phyloP scores from a whole-genome alignment of 331 rosid genomes.

The Malus hybrid region DNA sequence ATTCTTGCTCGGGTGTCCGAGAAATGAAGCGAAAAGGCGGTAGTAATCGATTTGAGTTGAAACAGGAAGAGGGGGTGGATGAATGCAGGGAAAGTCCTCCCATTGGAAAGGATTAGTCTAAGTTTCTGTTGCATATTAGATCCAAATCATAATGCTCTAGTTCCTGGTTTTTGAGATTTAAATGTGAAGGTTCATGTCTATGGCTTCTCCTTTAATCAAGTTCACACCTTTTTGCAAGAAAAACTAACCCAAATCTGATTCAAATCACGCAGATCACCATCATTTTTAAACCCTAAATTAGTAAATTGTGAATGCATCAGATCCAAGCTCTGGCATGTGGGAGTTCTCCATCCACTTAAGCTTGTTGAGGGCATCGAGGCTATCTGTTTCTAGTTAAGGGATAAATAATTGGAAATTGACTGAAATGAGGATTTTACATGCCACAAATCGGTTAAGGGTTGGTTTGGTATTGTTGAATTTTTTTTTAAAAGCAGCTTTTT shows the following conservation, averaged over 20 bases:
- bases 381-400: too few relatives aligned
- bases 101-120: not conserved
- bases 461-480: too few relatives aligned
- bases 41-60: conserved; percentile 20
- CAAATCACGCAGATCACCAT: not conserved
- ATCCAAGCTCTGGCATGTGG: too few relatives aligned
- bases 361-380: too few relatives aligned
- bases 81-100: conserved; percentile 10
- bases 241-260: not conserved
- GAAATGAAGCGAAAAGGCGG: not conserved
- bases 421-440: too few relatives aligned
- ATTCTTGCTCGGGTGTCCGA: conserved; percentile 2
- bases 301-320: too few relatives aligned
- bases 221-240: not conserved
- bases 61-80: conserved; percentile 1
- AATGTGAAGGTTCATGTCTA: conserved; percentile 1
- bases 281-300: not conserved
- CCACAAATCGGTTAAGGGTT: too few relatives aligned
- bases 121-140: conserved; percentile 7
- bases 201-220: not conserved
- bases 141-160: not conserved
- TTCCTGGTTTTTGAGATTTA: not conserved
- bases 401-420: too few relatives aligned
- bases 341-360: too few relatives aligned
- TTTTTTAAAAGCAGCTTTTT: too few relatives aligned